phyloP scores from a whole-genome alignment of 2,329 filamentous ascomycete species.

The Cercospora beticola region DNA sequence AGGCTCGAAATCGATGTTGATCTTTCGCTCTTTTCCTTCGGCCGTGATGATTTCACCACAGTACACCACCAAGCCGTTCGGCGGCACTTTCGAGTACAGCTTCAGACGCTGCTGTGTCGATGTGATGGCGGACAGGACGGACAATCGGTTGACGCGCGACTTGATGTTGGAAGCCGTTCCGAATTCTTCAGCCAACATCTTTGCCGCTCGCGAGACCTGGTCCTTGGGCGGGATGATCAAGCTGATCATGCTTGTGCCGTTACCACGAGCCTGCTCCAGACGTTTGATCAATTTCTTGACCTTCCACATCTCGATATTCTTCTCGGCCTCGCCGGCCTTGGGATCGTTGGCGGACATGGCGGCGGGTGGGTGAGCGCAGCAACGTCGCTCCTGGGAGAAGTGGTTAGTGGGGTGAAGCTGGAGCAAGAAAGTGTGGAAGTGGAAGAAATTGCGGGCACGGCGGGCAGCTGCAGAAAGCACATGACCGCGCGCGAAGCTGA shows the following conservation, averaged over 20 bases:
- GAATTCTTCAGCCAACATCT: conserved; percentile 94
- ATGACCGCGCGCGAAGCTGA: neutral
- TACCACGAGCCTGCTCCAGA: conserved; percentile 92
- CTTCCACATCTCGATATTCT: conserved; percentile 95
- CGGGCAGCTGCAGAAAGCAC: conserved; percentile 3
- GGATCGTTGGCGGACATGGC: conserved; percentile 78
- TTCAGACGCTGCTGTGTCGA: conserved; percentile 99
- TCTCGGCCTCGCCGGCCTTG: conserved; percentile 91
- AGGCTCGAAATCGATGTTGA: conserved; percentile 99
- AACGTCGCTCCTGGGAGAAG: neutral
- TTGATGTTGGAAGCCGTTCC: conserved; percentile 99
- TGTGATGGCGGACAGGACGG: conserved; percentile 95
- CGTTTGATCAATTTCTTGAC: conserved; percentile 99
- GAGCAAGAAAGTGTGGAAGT: neutral
- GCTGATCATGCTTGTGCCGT: conserved; percentile 99
- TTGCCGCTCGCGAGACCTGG: conserved; percentile 90
- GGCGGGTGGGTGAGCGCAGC: conserved; percentile 34
- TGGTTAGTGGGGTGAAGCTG: conserved; percentile 3
- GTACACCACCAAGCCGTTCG: conserved; percentile 96
- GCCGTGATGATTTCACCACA: conserved; percentile 99
- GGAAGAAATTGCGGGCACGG: neutral
- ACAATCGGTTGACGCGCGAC: conserved; percentile 97
- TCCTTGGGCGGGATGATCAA: conserved; percentile 99
- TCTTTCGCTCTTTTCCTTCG: conserved; percentile 98
- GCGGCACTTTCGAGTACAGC: conserved; percentile 97